phyloP scores from a whole-genome alignment of 2,329 filamentous ascomycete genomes.

The Ceratocystis harringtonii region DNA sequence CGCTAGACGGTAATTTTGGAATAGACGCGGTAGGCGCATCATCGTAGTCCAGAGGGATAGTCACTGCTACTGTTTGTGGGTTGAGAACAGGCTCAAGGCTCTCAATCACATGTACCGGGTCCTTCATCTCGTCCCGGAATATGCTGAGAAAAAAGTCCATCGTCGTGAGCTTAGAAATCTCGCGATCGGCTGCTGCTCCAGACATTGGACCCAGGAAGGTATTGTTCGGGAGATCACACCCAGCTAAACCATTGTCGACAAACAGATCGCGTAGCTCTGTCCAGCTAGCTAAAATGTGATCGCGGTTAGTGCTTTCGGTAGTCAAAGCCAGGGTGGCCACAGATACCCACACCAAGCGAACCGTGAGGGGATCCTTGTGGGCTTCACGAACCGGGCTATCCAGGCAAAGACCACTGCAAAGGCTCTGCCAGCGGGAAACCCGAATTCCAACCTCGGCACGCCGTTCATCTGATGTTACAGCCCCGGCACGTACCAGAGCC shows the following conservation, averaged over 20 bases:
- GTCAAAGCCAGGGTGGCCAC: conserved; percentile 38
- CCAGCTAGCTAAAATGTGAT: conserved; percentile 44
- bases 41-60: background rate
- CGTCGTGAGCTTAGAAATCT: conserved; percentile 82
- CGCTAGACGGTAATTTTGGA: background rate
- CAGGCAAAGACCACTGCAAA: conserved; percentile 11
- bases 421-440: conserved; percentile 10
- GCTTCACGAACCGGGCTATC: background rate
- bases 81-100: conserved; percentile 86
- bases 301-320: conserved; percentile 35
- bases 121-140: conserved; percentile 67
- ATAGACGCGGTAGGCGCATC: background rate
- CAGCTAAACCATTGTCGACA: conserved; percentile 26
- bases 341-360: conserved; percentile 44
- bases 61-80: conserved; percentile 39
- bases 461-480: conserved; percentile 8
- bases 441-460: conserved; percentile 9
- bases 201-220: conserved; percentile 79
- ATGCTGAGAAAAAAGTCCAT: conserved; percentile 92
- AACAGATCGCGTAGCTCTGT: conserved; percentile 41
- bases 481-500: conserved; percentile 12
- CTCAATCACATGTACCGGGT: conserved; percentile 76
- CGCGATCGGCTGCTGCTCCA: conserved; percentile 65
- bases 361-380: conserved; percentile 27
- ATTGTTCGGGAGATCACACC: conserved; percentile 64